Evolutionary conservation across 768 basidiomycete species (phyloP).

Genomic region (Pulveroboletus ravenelii): DNA sequence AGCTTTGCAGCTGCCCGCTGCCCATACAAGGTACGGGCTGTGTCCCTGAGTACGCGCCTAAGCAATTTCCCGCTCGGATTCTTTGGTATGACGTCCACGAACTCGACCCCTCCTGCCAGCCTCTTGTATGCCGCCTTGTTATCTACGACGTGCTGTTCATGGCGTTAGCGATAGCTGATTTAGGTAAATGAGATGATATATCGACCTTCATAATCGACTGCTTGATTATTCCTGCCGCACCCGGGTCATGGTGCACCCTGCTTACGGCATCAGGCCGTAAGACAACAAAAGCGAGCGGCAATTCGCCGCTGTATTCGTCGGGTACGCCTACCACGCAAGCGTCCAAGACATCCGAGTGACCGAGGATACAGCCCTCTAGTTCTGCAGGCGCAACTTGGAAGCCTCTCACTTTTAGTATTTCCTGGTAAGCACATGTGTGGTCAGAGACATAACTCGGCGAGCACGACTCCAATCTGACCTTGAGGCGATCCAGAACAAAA

Average conservation of each 20-base stretch:
- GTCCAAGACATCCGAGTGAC: constrained; percentile 57
- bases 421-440: constrained; percentile 33
- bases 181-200: not conserved
- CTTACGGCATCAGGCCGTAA: constrained; percentile 37
- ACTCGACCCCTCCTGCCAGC: constrained; percentile 57
- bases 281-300: constrained; percentile 69
- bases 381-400: constrained; percentile 63
- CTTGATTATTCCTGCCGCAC: constrained; percentile 34
- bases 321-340: constrained; percentile 61
- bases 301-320: constrained; percentile 73
- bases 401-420: constrained; percentile 64
- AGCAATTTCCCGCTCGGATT: constrained; percentile 70
- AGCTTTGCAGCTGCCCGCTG: constrained; percentile 23
- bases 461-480: constrained; percentile 37
- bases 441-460: not conserved
- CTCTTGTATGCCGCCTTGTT: constrained; percentile 58
- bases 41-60: constrained; percentile 49
- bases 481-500: constrained; percentile 69
- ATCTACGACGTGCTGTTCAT: constrained; percentile 52
- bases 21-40: constrained; percentile 32
- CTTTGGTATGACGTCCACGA: constrained; percentile 60
- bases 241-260: constrained; percentile 30
- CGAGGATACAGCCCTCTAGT: constrained; percentile 59
- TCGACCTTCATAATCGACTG: constrained; percentile 51
- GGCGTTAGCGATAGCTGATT: not conserved